Evolutionary conservation across 2,329 filamentous ascomycete genomes (phyloP), one percentile per base, ranked within the genome.

Genomic region (Colletotrichum neosansevieriae): DNA sequence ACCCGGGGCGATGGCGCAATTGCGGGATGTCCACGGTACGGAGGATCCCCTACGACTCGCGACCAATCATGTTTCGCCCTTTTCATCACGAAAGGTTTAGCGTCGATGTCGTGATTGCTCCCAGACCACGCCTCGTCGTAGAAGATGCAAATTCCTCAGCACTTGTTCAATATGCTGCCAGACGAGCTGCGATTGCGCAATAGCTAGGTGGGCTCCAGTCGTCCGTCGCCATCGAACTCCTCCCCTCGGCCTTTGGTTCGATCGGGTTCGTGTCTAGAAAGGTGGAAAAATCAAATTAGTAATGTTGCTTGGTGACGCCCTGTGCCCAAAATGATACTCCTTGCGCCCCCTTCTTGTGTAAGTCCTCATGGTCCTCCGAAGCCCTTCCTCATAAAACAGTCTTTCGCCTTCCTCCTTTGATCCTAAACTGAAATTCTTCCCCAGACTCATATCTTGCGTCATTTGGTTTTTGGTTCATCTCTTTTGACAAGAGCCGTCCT

Each of bases 101-200:
- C 82, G 82, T 79, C 78, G 82, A 84, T 84, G 83, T 84, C 82
- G 83, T 84, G 82, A 84, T 84, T 79, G 76, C 73, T 79, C 76
- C 75, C 75, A 76, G 74, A 76, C 75, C 67, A 69, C 67, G 58
- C 51, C 63, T 62, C 51, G 45, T 62, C 44, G 49, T 58, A 45
- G 32, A 42, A 59, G 65, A 59, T 60, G 65, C 65, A 65, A 68
- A 68, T 51, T 66, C 51, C 58, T 62, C 67, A 45, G 63, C 63
- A 50, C 63, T 53, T 61, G 62, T 58, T 53, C 63, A 62, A 62
- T 58, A 54, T 34, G 44, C 61, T 54, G 47, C 24, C 50, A 49
- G 38, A 60, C 44, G 73, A 72, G 74, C 73, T 73, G 74, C 78
- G 75, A 80, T 79, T 75, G 77, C 79, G 78, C 79, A 77, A 79